Conservation (phyloP, 805 yeast genomes). For the Cyberlindnera xylosilytica region DNA sequence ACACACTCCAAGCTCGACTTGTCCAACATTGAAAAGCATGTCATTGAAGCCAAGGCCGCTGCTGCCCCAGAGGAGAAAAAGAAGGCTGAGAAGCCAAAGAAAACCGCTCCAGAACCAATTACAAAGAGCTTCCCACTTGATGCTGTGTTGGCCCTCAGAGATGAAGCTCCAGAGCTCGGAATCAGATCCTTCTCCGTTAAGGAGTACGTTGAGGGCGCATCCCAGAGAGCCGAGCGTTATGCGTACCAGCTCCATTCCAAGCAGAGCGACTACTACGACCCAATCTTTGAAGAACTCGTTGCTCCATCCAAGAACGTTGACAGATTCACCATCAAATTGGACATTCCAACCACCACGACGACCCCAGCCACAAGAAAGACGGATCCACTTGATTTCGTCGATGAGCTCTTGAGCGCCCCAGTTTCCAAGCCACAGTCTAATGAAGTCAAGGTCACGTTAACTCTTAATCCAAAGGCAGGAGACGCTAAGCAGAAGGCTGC, state of each 20-base stretch:
- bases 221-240: conserved; percentile 42
- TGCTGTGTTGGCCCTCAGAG: conserved; percentile 27
- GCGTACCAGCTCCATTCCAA: conserved; percentile 38
- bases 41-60: conserved; percentile 26
- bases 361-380: conserved; percentile 16
- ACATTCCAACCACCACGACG: conserved; percentile 22
- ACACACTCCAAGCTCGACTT: conserved; percentile 65
- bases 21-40: conserved; percentile 51
- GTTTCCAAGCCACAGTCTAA: conserved; percentile 23
- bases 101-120: conserved; percentile 34
- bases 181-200: conserved; percentile 18
- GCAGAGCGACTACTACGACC: conserved; percentile 50
- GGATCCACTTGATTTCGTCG: conserved; percentile 23
- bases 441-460: conserved; percentile 34
- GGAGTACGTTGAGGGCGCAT: conserved; percentile 41
- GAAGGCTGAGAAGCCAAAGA: conserved; percentile 8
- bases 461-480: conserved; percentile 34
- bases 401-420: conserved; percentile 25
- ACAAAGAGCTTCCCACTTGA: conserved; percentile 30
- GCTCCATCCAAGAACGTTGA: conserved; percentile 41
- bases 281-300: conserved; percentile 56
- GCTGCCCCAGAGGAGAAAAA: conserved; percentile 16
- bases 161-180: conserved; percentile 29
- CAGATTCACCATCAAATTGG: conserved; percentile 40
- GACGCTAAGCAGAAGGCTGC: conserved; percentile 48